Conservation (phyloP, 2,329 filamentous ascomycete genomes). For the Clonostachys sp. region DNA sequence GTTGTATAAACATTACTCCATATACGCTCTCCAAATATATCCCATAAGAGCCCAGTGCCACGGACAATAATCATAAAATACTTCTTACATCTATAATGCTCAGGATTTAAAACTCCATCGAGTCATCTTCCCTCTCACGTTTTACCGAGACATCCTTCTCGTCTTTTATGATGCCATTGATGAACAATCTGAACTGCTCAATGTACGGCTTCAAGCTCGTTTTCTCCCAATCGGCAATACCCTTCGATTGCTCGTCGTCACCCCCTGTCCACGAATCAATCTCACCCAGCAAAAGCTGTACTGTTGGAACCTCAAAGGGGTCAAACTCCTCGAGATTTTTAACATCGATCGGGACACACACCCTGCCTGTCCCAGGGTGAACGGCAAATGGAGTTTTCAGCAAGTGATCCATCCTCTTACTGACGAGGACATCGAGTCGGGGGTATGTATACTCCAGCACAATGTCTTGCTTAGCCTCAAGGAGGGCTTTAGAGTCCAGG, state of each 20-base stretch:
- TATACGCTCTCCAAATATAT: too few species aligned
- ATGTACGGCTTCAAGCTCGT: slow-evolving; percentile 91
- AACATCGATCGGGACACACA: slow-evolving; percentile 92
- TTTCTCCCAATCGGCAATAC: slow-evolving; percentile 87
- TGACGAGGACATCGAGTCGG: slow-evolving; percentile 92
- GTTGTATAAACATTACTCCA: too few species aligned
- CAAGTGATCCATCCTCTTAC: slow-evolving; percentile 96
- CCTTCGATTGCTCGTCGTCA: slow-evolving; percentile 32
- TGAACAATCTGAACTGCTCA: slow-evolving; percentile 82
- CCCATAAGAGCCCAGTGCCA: too few species aligned
- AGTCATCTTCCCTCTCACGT: slow-evolving; percentile 47
- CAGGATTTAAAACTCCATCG: slow-evolving; percentile 45
- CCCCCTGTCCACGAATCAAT: slow-evolving; percentile 74
- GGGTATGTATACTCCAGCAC: slow-evolving; percentile 98
- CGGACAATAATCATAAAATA: too few species aligned
- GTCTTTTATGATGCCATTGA: slow-evolving; percentile 74
- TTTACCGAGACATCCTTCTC: slow-evolving; percentile 53
- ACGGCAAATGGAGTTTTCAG: slow-evolving; percentile 96
- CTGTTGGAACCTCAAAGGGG: slow-evolving; percentile 82
- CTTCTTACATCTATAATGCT: too few species aligned
- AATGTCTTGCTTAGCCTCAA: slow-evolving; percentile 92
- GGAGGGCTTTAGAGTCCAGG: slow-evolving; percentile 68
- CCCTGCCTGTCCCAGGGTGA: slow-evolving; percentile 87
- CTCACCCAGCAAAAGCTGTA: slow-evolving; percentile 74
- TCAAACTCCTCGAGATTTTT: slow-evolving; percentile 74